Evolutionary conservation across 2,329 filamentous ascomycete species (phyloP), one percentile per base, ranked within the genome.

Genomic region (Arthroderma uncinatum): DNA sequence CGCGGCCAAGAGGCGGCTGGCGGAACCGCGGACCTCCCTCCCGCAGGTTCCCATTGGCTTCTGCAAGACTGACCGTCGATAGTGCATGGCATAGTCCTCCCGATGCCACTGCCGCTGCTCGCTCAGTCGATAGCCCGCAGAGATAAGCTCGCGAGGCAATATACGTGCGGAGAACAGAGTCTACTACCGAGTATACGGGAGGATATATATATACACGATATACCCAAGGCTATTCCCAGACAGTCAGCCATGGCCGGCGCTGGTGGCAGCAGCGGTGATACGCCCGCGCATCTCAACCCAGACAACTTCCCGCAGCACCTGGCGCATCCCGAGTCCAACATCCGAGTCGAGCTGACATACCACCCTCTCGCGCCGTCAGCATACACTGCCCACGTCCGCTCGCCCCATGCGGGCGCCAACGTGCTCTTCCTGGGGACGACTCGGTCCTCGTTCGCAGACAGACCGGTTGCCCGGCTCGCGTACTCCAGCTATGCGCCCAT

Each of bases 381-480:
- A 25, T 67, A 66, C 34, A 65, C 76, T 2, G 56, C 62, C 0
- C 66, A 70, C 39, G 70, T 71, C 25, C 69, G 71, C 48, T 76
- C 74, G 1, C 71, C 73, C 0, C 57, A 66, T 8, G 73, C 73
- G 6, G 74, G 74, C 50, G 74, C 74, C 57, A 76, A 76, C 53
- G 65, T 75, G 2, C 68, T 76, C 50, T 76, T 76, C 63, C 66
- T 75, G 30, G 74, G 74, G 57, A 76, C 74, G 16, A 76, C 74
- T 0, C 69, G 74, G 34, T 65, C 74, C 63, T 72, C 69, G 16
- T 75, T 75, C 60, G 68, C 73, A 52, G 61, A 65, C 60, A 69
- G 70, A 14, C 62, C 71, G 5, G 74, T 76, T 52, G 65, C 70
- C 0, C 73, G 72, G 50, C 68, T 76, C n/a, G 73, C 72, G 56